These are phyloP conservation scores for Blastobotrys mokoenaii DNA, from an alignment of 805 yeast genomes.

Conservation along the genomic window DNA sequence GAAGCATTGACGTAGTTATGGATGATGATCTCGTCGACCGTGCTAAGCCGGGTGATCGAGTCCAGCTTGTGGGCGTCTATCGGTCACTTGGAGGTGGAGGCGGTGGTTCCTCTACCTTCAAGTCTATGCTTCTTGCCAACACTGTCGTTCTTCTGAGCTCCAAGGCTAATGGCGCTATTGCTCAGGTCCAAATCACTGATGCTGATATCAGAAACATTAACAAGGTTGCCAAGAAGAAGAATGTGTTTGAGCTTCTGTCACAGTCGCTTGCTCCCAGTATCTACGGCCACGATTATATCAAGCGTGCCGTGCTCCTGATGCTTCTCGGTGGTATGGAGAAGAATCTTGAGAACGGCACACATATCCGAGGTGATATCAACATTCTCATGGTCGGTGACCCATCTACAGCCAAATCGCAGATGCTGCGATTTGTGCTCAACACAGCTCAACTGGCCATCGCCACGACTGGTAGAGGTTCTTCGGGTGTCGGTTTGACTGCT, in stretches of 20 bases:
- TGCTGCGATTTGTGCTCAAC: slow-evolving; percentile 85
- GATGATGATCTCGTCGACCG: slow-evolving; percentile 91
- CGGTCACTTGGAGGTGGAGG: slow-evolving; percentile 76
- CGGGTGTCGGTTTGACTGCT: slow-evolving; percentile 98
- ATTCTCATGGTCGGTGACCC: slow-evolving; percentile 98
- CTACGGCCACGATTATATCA: slow-evolving; percentile 85
- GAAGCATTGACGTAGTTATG: slow-evolving; percentile 84
- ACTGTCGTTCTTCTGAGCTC: slow-evolving; percentile 85
- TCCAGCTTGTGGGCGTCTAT: slow-evolving; percentile 89
- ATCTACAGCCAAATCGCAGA: slow-evolving; percentile 95
- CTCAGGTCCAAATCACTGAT: slow-evolving; percentile 62
- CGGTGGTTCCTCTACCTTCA: slow-evolving; percentile 56
- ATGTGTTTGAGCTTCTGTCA: slow-evolving; percentile 70
- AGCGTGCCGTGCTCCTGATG: slow-evolving; percentile 85
- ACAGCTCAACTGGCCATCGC: slow-evolving; percentile 95
- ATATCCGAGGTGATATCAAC: slow-evolving; percentile 96
- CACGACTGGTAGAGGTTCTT: slow-evolving; percentile 98
- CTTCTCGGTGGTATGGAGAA: slow-evolving; percentile 91
- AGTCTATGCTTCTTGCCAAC: slow-evolving; percentile 78
- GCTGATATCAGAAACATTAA: slow-evolving; percentile 81
- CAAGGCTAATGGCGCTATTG: slow-evolving; percentile 70
- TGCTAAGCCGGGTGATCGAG: slow-evolving; percentile 93
- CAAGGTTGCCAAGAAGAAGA: slow-evolving; percentile 57
- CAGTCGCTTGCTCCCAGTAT: slow-evolving; percentile 93
- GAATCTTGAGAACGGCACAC: slow-evolving; percentile 89